A percentile compares a stretch with the other conserved stretches of the same genome.
These are phyloP conservation scores for Macrotyloma uniflorum DNA, from an alignment of 306 rosid genomes.

Conservation along the genomic window DNA sequence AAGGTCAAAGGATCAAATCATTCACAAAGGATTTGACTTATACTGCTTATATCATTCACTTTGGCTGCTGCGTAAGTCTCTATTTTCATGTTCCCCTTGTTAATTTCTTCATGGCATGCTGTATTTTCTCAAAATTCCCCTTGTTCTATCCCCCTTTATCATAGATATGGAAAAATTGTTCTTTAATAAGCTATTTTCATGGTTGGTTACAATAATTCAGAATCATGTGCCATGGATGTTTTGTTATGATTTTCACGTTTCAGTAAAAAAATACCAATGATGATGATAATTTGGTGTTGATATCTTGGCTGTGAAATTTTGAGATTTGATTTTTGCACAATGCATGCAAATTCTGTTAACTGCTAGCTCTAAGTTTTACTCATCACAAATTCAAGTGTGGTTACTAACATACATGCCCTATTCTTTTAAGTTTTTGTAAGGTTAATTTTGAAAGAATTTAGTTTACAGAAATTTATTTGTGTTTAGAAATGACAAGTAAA, in stretches of 20 bases:
- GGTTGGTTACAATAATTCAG: neutral
- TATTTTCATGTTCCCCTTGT: too few relatives aligned
- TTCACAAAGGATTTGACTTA: constrained; percentile 74
- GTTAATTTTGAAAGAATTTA: neutral
- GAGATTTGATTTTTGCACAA: constrained; percentile 5
- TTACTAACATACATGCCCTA: constrained; percentile 34
- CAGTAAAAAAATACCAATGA: neutral
- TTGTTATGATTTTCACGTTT: neutral
- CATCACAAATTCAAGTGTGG: neutral
- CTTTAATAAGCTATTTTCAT: constrained; percentile 11
- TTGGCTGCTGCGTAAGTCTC: constrained; percentile 73
- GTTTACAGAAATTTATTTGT: neutral
- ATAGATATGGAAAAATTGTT: too few relatives aligned
- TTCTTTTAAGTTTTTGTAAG: too few relatives aligned
- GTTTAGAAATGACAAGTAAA: too few relatives aligned
- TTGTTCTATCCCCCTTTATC: too few relatives aligned
- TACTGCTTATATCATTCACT: constrained; percentile 73
- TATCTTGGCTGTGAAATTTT: neutral
- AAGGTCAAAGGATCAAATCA: constrained; percentile 64
- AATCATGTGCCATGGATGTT: neutral
- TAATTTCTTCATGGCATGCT: too few relatives aligned
- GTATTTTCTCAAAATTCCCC: too few relatives aligned
- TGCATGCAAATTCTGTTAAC: neutral
- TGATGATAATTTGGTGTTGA: neutral
- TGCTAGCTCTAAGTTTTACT: constrained; percentile 2